A percentile compares a stretch with the other conserved stretches of the same genome.
Conservation (phyloP, 2,329 filamentous ascomycete species). For the Fusarium citri region DNA sequence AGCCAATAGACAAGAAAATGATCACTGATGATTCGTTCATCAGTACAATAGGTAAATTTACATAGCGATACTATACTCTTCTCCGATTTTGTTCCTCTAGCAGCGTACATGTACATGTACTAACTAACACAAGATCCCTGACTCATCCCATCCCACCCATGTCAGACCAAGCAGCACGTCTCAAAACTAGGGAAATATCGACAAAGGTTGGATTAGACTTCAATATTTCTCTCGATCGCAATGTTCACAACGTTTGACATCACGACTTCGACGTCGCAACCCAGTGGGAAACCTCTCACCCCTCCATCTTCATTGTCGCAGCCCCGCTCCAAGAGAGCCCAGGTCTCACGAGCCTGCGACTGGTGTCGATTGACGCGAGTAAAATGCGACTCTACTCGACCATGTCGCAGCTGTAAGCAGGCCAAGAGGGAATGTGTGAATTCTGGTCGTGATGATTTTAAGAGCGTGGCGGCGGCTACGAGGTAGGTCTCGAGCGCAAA, state of each 20-base stretch:
- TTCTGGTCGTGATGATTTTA: constrained; percentile 42
- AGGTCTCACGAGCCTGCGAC: constrained; percentile 48
- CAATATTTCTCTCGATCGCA: not conserved
- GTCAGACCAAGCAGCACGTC: not conserved
- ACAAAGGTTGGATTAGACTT: not conserved
- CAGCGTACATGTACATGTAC: not conserved
- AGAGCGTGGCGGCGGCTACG: constrained; percentile 43
- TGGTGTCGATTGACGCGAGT: constrained; percentile 48
- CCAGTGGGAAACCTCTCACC: constrained; percentile 27
- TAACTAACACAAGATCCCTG: constrained; percentile 15
- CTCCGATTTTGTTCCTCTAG: not conserved
- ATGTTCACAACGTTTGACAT: constrained; percentile 45
- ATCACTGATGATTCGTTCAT: no score
- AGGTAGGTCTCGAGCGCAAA: constrained; percentile 14
- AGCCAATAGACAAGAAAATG: no score
- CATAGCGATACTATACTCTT: not conserved
- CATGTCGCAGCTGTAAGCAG: constrained; percentile 45
- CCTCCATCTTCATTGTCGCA: constrained; percentile 32
- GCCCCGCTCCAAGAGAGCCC: constrained; percentile 45
- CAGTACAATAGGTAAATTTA: no score
- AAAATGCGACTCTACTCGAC: constrained; percentile 47
- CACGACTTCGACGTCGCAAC: constrained; percentile 28
- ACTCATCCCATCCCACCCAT: constrained; percentile 7
- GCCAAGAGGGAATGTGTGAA: constrained; percentile 42
- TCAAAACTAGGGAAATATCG: not conserved